phyloP scores from a whole-genome alignment of 352 stramenopile species.

The Phytopythium chamaehyphon region DNA sequence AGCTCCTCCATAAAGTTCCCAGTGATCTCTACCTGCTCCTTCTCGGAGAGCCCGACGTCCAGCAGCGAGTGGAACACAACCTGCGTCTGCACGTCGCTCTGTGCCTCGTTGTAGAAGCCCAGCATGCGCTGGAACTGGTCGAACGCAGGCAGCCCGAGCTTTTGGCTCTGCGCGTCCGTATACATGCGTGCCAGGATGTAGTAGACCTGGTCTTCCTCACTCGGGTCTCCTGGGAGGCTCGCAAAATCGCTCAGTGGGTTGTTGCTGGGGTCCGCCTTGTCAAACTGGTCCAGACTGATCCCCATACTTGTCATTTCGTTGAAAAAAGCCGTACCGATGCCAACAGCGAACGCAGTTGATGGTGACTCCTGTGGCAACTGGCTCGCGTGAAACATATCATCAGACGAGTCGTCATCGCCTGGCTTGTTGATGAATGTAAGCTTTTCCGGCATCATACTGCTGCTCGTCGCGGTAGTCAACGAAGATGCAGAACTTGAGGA shows the following conservation, averaged over 20 bases:
- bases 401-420: constrained; percentile 14
- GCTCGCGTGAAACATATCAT: constrained; percentile 2
- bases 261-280: constrained; percentile 32
- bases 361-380: constrained; percentile 8
- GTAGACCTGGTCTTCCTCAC: constrained; percentile 72
- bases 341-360: constrained; percentile 16
- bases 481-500: not conserved
- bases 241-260: constrained; percentile 36
- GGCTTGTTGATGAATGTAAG: constrained; percentile 33
- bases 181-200: constrained; percentile 82
- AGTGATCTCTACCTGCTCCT: constrained; percentile 65
- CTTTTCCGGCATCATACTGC: constrained; percentile 18
- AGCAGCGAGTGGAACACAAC: constrained; percentile 72
- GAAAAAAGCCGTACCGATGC: constrained; percentile 48
- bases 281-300: constrained; percentile 56
- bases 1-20: constrained; percentile 59
- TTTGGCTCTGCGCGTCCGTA: constrained; percentile 55
- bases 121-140: constrained; percentile 82
- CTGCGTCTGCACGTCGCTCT: constrained; percentile 68
- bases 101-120: constrained; percentile 75
- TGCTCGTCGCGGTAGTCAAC: not conserved
- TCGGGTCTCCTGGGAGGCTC: constrained; percentile 21
- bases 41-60: constrained; percentile 49
- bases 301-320: constrained; percentile 79
- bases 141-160: constrained; percentile 77